Evolutionary conservation across 768 basidiomycete genomes (phyloP), one percentile per base, ranked within the genome.

Genomic region (Tricholoma sp.): DNA sequence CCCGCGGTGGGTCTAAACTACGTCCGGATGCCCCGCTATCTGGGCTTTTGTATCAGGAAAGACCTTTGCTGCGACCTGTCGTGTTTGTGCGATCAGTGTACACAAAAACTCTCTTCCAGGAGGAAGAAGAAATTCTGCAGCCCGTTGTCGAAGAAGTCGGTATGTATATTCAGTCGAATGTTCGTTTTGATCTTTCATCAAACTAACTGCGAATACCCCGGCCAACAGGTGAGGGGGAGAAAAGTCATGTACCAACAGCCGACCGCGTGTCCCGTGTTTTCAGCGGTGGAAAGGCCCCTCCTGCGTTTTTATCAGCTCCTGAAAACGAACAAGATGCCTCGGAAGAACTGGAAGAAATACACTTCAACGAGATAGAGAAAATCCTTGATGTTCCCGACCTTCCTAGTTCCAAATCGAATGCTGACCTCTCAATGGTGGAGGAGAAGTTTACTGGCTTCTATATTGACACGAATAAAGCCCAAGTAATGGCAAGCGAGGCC

Each of bases 21-120:
- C 67, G 71, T 10, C 63, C 68, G n/a, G 74, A 78, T 47, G 77
- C 78, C 2, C 73, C 84, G 4, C 71, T 87, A 16, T 87, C 86
- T 1, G 76, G 73, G 21, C 63, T 85, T 43, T 72, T 88, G 7
- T 76, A 80, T 57, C 70, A 78, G 22, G 80, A 83, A 37, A 72
- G 89, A 27, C 88, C 87, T 1, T 72, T 83, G 0, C 73, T 91
- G 16, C 74, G 75, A n/a, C 90, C 89, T 0, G 73, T 93, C 61
- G 71, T 71, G 11, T 92, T 93, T 61, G 88, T 92, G 11, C 83
- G 75, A 16, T 83, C 86, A 0, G 73, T 77, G 10, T 52, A 77
- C 43, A 82, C 79, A 1, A 79, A 54, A 68, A 79, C 64, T 55
- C 78, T 74, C 71, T 92, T 82, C 53, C 64, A 77, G 59, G 71